Evolutionary conservation across 495 filamentous ascomycete genomes (phyloP).

Genomic region (Hyaloscypha hepaticicola): DNA sequence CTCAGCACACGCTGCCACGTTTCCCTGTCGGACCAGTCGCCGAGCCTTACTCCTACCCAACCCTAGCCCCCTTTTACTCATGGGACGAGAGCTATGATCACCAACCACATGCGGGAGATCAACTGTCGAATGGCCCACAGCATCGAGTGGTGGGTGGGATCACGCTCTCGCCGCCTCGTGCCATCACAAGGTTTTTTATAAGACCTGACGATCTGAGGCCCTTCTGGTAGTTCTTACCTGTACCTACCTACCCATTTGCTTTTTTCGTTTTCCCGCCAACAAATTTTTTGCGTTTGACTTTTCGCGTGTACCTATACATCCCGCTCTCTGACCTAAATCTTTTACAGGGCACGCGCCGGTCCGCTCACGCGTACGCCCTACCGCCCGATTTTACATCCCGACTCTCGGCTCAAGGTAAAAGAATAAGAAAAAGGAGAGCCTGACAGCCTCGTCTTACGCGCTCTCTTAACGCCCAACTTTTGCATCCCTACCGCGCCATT

Average conservation of each 20-base stretch:
- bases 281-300: not conserved
- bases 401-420: not conserved
- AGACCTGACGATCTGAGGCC: not conserved
- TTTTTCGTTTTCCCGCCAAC: not conserved
- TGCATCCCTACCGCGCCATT: not conserved
- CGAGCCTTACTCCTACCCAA: not conserved
- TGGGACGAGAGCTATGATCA: not conserved
- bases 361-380: too few species aligned
- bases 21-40: not conserved
- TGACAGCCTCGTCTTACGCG: not conserved
- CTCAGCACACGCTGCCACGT: not conserved
- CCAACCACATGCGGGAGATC: constrained; percentile 1
- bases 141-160: constrained; percentile 6
- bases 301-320: not conserved
- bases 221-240: not conserved
- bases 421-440: not conserved
- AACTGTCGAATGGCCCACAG: not conserved
- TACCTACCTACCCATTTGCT: too few species aligned
- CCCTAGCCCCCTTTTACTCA: not conserved
- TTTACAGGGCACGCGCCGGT: too few species aligned
- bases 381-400: too few species aligned
- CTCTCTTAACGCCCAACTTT: not conserved
- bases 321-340: too few species aligned
- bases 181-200: not conserved
- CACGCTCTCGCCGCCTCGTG: constrained; percentile 10